Conservation (phyloP, 768 basidiomycete genomes). For the Lactarius sanguifluus region DNA sequence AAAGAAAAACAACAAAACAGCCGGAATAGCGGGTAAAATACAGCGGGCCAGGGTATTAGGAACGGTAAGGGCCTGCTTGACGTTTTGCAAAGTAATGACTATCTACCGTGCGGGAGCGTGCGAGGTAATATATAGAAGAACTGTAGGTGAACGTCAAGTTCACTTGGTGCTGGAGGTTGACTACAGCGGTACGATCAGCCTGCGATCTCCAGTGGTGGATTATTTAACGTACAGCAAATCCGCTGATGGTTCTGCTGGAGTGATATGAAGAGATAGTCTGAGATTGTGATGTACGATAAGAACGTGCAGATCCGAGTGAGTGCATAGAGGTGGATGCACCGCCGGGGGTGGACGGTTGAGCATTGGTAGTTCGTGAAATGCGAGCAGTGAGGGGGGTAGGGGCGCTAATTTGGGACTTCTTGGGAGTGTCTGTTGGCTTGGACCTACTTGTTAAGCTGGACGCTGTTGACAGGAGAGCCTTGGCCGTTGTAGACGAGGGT, state of each 20-base stretch:
- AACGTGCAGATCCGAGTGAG: conserved; percentile 59
- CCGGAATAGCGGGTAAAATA: conserved; percentile 41
- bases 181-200: conserved; percentile 18
- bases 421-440: conserved; percentile 69
- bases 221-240: conserved; percentile 51
- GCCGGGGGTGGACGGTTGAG: conserved; percentile 59
- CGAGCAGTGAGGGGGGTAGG: conserved; percentile 87
- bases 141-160: conserved; percentile 31
- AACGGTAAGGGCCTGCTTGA: conserved; percentile 25
- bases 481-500: conserved; percentile 47
- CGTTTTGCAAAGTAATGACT: conserved; percentile 24
- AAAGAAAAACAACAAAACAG: conserved; percentile 39
- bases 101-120: conserved; percentile 25
- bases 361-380: conserved; percentile 54
- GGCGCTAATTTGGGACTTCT: conserved; percentile 87
- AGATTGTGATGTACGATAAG: conserved; percentile 66
- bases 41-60: conserved; percentile 43
- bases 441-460: conserved; percentile 56
- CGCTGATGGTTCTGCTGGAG: conserved; percentile 71
- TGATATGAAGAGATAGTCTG: conserved; percentile 73
- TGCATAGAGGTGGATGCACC: conserved; percentile 45
- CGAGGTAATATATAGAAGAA: conserved; percentile 21
- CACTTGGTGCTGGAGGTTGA: conserved; percentile 28
- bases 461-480: conserved; percentile 56
- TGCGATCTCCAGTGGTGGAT: conserved; percentile 30